These are phyloP conservation scores for Poronia punctata DNA, from an alignment of 495 filamentous ascomycete species.

Conservation along the genomic window DNA sequence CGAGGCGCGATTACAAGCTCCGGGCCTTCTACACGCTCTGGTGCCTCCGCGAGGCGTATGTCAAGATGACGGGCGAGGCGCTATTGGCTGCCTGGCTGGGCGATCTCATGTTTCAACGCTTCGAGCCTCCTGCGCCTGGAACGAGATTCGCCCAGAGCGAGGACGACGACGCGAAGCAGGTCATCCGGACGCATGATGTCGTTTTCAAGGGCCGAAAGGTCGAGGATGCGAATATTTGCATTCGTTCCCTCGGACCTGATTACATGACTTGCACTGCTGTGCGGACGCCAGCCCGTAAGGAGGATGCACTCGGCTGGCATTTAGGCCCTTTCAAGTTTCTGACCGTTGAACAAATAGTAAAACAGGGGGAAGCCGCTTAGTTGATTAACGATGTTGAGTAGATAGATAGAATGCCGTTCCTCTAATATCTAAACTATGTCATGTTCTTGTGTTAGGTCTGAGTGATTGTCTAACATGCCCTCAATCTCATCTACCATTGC, in stretches of 20 bases:
- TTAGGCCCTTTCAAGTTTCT: conserved; percentile 33
- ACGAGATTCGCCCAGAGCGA: conserved; percentile 13
- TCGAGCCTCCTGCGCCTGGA: conserved; percentile 31
- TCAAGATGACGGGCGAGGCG: conserved; percentile 90
- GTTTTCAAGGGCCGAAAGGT: conserved; percentile 30
- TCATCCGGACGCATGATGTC: conserved; percentile 30
- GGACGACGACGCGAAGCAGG: conserved; percentile 15
- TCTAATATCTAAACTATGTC: too few species aligned
- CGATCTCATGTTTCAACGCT: conserved; percentile 58
- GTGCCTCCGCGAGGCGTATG: conserved; percentile 85
- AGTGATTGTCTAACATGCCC: too few species aligned
- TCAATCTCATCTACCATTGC: too few species aligned
- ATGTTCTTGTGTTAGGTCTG: too few species aligned
- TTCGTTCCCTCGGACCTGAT: conserved; percentile 34
- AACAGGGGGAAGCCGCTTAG: conserved; percentile 26
- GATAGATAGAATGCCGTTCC: too few species aligned
- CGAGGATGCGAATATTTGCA: conserved; percentile 37
- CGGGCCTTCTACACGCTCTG: conserved; percentile 82
- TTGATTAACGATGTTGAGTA: conserved; percentile 3
- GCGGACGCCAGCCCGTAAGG: conserved; percentile 29
- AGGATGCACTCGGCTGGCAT: conserved; percentile 29
- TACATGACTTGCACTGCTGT: conserved; percentile 43
- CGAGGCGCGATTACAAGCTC: conserved; percentile 34
- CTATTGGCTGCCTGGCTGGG: conserved; percentile 73
- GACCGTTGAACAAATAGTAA: conserved; percentile 31